Base-by-base conservation (phyloP, 2,329 filamentous ascomycete species). In the Tolypocladium endophyticum region DNA sequence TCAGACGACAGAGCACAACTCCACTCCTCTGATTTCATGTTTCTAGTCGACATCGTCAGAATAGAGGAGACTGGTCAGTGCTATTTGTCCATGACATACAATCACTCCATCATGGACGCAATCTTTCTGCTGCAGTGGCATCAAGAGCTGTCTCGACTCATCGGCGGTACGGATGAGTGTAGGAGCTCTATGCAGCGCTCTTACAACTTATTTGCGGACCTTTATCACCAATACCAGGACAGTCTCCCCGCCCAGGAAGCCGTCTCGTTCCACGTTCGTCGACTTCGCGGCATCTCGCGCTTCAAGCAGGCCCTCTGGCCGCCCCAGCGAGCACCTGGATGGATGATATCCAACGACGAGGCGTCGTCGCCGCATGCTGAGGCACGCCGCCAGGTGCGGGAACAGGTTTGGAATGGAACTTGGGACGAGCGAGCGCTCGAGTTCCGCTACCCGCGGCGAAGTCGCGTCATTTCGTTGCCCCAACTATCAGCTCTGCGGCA, bases 71-170 rank as follows among this genome's bases (percentile, higher is more conserved):
- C 61, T 1, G 60, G 55, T 1, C 60, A 62, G 8, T 56, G 58
- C 5, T 67, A 68, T 55, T 61, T 75, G 16, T 59, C 62, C 23
- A 61, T 72, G 53, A 71, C 67, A 0, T 72, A 71, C 56, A 74
- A 69, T 58, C 73, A 75, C 61, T 72, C 71, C 50, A 62, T 71
- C 43, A 66, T 73, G 33, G 73, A 75, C 60, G 73, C 70, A 18
- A 52, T 74, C 53, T 71, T 68, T 0, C 62, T 75, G 9, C 63
- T 70, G 16, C 64, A 70, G 4, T 72, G 68, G 66, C 67, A 72
- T 39, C 66, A 68, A 45, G 70, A 75, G 53, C 64, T 75, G 2
- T 69, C 72, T 58, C 66, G 63, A 4, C 65, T 70, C 39, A 67
- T 75, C 7, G 57, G 62, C 38, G 60, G 69, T 43, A 28, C 58